A percentile compares a stretch with the other conserved stretches of the same genome.
These are phyloP conservation scores for Chlamydomonas reinhardtii DNA, from an alignment of 163 green algal genomes.

Conservation along the genomic window DNA sequence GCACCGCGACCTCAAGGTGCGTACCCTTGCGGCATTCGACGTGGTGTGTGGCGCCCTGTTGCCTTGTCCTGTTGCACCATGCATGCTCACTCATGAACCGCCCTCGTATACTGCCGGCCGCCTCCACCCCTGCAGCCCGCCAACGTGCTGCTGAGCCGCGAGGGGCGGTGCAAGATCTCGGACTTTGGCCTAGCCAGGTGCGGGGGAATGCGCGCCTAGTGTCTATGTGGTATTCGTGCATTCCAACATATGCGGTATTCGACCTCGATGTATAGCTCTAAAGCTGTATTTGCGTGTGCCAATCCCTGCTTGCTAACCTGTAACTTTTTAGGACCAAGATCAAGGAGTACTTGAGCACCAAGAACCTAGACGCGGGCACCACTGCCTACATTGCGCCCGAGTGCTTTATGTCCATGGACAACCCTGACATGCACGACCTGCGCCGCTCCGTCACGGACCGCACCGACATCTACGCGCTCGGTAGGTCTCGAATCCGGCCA, in stretches of 20 bases:
- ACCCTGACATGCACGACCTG: conserved; percentile 50
- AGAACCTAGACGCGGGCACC: conserved; percentile 56
- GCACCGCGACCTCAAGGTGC: conserved; percentile 60
- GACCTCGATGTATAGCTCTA: too few species aligned
- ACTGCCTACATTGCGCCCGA: conserved; percentile 66
- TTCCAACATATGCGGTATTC: too few species aligned
- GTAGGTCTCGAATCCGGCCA: neutral
- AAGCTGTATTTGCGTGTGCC: too few species aligned
- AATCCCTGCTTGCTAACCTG: too few species aligned
- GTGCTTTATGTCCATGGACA: conserved; percentile 57
- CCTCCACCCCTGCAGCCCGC: conserved; percentile 15
- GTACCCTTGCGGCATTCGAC: too few species aligned
- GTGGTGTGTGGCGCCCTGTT: too few species aligned
- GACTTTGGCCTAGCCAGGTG: conserved; percentile 48
- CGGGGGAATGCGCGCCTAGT: neutral
- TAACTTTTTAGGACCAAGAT: conserved; percentile 17
- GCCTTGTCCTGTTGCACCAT: too few species aligned
- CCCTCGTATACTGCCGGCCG: too few species aligned
- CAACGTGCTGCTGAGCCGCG: conserved; percentile 56
- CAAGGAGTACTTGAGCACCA: conserved; percentile 55
- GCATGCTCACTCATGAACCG: too few species aligned
- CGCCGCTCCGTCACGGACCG: conserved; percentile 43
- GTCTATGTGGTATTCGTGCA: too few species aligned
- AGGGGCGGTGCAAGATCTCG: conserved; percentile 53
- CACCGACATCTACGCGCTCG: conserved; percentile 43